Evolutionary conservation across 208 protist species (phyloP), one percentile per base, ranked within the genome.

Genomic region (Sergeia podlipaevii): DNA sequence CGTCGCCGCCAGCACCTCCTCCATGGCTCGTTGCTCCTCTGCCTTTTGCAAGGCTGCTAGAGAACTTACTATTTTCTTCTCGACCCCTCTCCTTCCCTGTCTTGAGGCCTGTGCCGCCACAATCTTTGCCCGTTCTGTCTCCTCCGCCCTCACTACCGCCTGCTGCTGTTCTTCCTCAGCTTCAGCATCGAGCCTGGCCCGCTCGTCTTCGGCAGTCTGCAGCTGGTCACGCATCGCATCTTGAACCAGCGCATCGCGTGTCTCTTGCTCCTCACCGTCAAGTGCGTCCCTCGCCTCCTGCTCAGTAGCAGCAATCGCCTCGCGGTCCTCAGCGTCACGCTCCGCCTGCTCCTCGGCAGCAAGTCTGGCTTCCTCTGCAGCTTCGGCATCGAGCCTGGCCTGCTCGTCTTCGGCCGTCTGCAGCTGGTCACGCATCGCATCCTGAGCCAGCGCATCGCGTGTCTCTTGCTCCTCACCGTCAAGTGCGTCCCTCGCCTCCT

Each of bases 1-100:
- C 17, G 56, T 56, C 1, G 69, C 69, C 3, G 50, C 69, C 15
- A 70, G 34, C 11, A 72, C 39, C 18, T 50, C 58, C 44, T 57
- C 41, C 52, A 48, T 55, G 3, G 43, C 44, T 2, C 50, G 38
- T 3, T 46, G 23, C 24, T 28, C 20, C 41, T 59, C 65, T 27
- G 18, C 47, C 34, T 52, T 5, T 34, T 42, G 21, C 15, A 54
- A 32, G n/a, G n/a, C n/a, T n/a, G n/a, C n/a, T n/a, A n/a, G n/a
- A n/a, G n/a, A n/a, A n/a, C n/a, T n/a, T n/a, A n/a, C n/a, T n/a
- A n/a, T n/a, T n/a, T n/a, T n/a, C 34, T 39, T 11, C 34, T 39
- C 15, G 34, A 11, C 11, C 13, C 34, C 13, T 15, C n/a, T n/a
- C n/a, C n/a, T n/a, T n/a, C n/a, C n/a, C n/a, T n/a, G n/a, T n/a